These are phyloP conservation scores for Pythium monospermum DNA, from an alignment of 352 stramenopile species.

Conservation along the genomic window DNA sequence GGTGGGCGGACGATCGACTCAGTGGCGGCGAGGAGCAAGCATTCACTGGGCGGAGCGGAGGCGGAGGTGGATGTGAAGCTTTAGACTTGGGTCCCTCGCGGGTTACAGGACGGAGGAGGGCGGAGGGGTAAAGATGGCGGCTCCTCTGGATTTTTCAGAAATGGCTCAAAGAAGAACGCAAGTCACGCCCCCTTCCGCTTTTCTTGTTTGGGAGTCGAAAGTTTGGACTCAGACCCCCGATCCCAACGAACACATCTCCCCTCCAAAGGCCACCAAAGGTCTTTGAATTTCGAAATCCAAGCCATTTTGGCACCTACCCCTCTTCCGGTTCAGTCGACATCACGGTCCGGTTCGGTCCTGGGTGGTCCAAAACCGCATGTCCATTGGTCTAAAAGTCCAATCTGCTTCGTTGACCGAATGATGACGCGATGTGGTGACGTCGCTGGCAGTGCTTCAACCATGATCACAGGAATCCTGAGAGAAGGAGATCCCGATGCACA, in stretches of 20 bases:
- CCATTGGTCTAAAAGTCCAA: too few species aligned
- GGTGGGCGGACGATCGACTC: neutral
- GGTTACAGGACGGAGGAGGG: neutral
- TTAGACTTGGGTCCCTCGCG: neutral
- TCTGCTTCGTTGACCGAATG: neutral
- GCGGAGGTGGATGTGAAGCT: neutral
- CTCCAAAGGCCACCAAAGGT: constrained; percentile 16
- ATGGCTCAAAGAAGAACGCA: constrained; percentile 31
- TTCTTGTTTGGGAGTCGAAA: too few species aligned
- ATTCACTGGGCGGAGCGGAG: constrained; percentile 11
- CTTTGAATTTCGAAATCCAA: constrained; percentile 26
- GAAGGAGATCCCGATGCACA: constrained; percentile 13
- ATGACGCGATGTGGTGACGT: constrained; percentile 19
- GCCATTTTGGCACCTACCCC: constrained; percentile 5
- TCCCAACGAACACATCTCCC: constrained; percentile 9
- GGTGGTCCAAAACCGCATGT: too few species aligned
- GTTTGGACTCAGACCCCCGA: constrained; percentile 21
- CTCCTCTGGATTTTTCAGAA: constrained; percentile 24
- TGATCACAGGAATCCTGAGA: too few species aligned
- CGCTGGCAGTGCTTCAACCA: constrained; percentile 16
- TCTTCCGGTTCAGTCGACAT: constrained; percentile 16
- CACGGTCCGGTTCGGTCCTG: constrained; percentile 20
- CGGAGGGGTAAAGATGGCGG: neutral
- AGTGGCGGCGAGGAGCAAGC: neutral
- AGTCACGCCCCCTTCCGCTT: constrained; percentile 9